phyloP scores from a whole-genome alignment of 2,329 filamentous ascomycete genomes.

The Cladosporium halotolerans region DNA sequence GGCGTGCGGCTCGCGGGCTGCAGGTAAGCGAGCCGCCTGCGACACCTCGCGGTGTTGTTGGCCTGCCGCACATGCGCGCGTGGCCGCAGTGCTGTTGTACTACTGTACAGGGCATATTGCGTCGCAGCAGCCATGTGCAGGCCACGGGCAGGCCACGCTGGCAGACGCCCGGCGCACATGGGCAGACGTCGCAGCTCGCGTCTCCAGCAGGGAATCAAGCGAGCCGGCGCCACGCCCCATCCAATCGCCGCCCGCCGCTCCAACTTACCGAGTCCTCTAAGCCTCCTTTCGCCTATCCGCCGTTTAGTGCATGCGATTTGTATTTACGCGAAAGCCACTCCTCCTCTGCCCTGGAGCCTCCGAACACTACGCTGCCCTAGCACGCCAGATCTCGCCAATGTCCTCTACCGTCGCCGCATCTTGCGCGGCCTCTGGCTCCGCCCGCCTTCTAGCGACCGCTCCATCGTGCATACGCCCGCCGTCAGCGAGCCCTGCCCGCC shows the following conservation, averaged over 20 bases:
- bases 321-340: slow-evolving; percentile 1
- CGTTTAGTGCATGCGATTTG: slow-evolving; percentile 2
- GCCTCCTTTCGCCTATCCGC: slow-evolving; percentile 7
- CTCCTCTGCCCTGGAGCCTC: not conserved
- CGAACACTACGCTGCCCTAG: not conserved
- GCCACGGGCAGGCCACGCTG: no score
- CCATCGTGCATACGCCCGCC: not conserved
- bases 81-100: no score
- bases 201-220: not conserved
- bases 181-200: not conserved
- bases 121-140: no score
- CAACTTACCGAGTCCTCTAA: not conserved
- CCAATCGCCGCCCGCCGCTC: not conserved
- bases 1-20: no score
- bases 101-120: no score
- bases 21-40: no score
- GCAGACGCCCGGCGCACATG: no score
- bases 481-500: not conserved
- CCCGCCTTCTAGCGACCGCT: slow-evolving; percentile 2
- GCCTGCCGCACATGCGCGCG: no score
- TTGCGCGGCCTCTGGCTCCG: slow-evolving; percentile 1
- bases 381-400: no score
- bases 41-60: no score
- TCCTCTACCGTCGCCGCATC: not conserved
- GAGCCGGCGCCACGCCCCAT: not conserved